phyloP scores from a whole-genome alignment of 2,329 filamentous ascomycete genomes.

The Sphaerulina vaccinii region DNA sequence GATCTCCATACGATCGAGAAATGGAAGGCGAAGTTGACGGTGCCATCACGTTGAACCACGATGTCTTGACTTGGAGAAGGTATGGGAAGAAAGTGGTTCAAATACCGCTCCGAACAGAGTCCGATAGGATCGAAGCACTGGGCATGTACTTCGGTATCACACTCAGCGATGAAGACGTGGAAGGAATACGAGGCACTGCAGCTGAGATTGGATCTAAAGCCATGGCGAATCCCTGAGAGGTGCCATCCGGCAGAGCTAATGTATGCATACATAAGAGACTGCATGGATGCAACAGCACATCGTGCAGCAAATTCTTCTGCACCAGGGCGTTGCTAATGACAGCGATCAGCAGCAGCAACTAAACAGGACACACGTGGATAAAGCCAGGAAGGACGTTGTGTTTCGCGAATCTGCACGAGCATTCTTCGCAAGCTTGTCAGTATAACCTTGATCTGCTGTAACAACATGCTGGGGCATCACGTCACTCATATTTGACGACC shows the following conservation, averaged over 20 bases:
- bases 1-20: conserved; percentile 16
- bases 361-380: background rate
- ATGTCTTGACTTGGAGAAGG: conserved; percentile 34
- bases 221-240: background rate
- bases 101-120: conserved; percentile 43
- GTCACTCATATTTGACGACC: no score
- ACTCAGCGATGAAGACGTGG: conserved; percentile 41
- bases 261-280: background rate
- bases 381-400: no score
- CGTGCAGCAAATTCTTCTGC: background rate
- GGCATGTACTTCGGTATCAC: conserved; percentile 48
- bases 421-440: no score
- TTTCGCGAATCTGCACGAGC: no score
- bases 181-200: conserved; percentile 38
- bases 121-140: conserved; percentile 45
- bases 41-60: conserved; percentile 26
- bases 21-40: conserved; percentile 30
- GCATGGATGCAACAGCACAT: background rate
- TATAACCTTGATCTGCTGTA: no score
- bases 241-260: background rate
- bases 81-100: conserved; percentile 39
- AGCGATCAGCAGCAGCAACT: background rate
- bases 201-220: conserved; percentile 20
- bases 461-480: no score
- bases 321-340: background rate